Base-by-base conservation (phyloP, 2,329 filamentous ascomycete species). In the Neopestalotiopsis sp. region DNA sequence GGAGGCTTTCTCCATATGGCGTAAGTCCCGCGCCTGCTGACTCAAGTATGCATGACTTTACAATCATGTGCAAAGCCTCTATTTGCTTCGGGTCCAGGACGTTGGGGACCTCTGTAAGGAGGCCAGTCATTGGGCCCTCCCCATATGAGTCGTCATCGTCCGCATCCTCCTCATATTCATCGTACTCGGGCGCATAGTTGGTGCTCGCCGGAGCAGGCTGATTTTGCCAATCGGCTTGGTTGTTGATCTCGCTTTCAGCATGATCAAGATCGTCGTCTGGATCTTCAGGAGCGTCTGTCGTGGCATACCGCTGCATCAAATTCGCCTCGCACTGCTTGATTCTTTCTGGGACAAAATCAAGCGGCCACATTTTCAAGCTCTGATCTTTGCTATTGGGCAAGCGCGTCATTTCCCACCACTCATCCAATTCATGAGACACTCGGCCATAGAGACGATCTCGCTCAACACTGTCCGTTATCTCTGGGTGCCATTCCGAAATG, bases 61-160 rank as follows among this genome's bases (percentile, higher is more conserved):
- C 92, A 69, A 98, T 97, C 95, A 98, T 97, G 67, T 97, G 95
- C 66, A 98, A 83, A 5, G 96, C 95, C 80, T 98, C 95, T 67
- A 98, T 98, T 80, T 98, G 95, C 68, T 94, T 95, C 0, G 95
- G 95, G 58, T 97, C 95, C 38, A 98, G 85, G 49, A 98, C 97
- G 73, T 98, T 92, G 38, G 95, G 95, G 13, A 98, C 94, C 78
- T 98, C 95, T 0, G 95, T 98, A 67, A 98, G 83, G 14, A 98
- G 83, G 13, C 95, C 95, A 20, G 94, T 92, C 76, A 93, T 87
- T 28, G 93, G 92, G 3, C 93, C 93, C 72, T 94, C 91, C 17
- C 88, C 90, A 73, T 92, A 92, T n/a, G 92, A 93, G 72, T 94
- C 91, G 75, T 94, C 92, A 70, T 94, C 92, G 63, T 84, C 81